Conservation (phyloP, 352 stramenopile genomes). For the Plasmopara viticola region DNA sequence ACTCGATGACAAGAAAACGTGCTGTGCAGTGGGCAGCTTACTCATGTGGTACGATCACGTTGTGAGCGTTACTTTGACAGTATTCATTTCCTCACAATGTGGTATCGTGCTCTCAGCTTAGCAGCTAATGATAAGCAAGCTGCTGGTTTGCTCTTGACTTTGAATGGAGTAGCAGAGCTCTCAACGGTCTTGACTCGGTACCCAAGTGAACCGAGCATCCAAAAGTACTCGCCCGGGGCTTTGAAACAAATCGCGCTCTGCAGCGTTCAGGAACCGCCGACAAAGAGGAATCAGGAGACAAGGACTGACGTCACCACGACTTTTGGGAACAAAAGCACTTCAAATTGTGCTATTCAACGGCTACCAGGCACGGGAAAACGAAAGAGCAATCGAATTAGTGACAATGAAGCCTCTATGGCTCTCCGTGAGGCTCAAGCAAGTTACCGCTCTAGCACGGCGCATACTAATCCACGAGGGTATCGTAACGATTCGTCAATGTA, state of each 20-base stretch:
- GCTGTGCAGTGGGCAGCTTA: constrained; percentile 63
- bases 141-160: constrained; percentile 38
- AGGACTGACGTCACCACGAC: constrained; percentile 35
- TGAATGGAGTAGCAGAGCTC: constrained; percentile 61
- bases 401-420: constrained; percentile 7
- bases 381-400: constrained; percentile 17
- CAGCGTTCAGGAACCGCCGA: constrained; percentile 35
- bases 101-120: constrained; percentile 24
- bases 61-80: neutral
- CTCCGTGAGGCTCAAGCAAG: constrained; percentile 6
- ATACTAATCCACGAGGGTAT: constrained; percentile 16
- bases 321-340: constrained; percentile 21
- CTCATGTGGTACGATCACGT: constrained; percentile 50
- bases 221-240: constrained; percentile 52
- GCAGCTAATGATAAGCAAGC: constrained; percentile 47
- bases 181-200: constrained; percentile 74
- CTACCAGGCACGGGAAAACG: constrained; percentile 21
- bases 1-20: constrained; percentile 77
- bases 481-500: constrained; percentile 31
- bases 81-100: neutral
- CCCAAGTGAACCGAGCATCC: constrained; percentile 55
- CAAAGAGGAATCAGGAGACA: constrained; percentile 33
- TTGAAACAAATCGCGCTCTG: constrained; percentile 55
- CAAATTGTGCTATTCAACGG: constrained; percentile 5
- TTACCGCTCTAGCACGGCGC: constrained; percentile 6